Base-by-base conservation (phyloP, 306 rosid species). In the Medicago arabica region DNA sequence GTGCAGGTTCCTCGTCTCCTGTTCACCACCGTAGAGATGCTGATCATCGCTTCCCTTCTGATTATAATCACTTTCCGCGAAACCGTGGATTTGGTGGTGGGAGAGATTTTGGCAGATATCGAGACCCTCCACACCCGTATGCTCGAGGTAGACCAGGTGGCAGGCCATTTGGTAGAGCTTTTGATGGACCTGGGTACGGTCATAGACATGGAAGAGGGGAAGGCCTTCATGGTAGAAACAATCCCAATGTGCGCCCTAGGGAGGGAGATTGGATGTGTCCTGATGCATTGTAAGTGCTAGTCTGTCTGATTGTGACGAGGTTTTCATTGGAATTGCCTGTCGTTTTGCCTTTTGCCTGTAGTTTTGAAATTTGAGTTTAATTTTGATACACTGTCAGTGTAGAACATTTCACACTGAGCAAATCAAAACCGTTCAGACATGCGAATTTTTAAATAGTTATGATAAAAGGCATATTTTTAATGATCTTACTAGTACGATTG, bases 231-330 rank as follows among this genome's bases (percentile, higher is more conserved):
- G 69, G 84, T 59, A 92, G 93, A 82, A 91, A 89, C 76, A 90
- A 95, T 81, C 95, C 97, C 40, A 95, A 90, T 80, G 96, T 95
- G 72, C 96, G 90, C 36, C 98, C 96, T 67, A 86, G 98, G 83
- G 92, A 89, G 14, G 98, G 97, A 69, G 98, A 95, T 74, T 95
- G 98, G 98, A 18, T 85, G 75, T 95, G 98, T 78, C 63, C 92
- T 5, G 97, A 94, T 84, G 87, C 90, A 53, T 2, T 69, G 98
- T 95, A 82, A 87, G 97, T 79, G 25, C 82, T 21, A 17, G 31
- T 51, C 71, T 84, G 76, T 69, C 74, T 17, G 7, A 49, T 81
- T 55, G 19, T 61, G 62, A 60, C 50, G 31, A 46, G 71, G 25
- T 10, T 63, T 72, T 0, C 19, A 34, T 54, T 69, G 19, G 57